phyloP scores from a whole-genome alignment of 257 asterid species.

The Paulownia fortunei region DNA sequence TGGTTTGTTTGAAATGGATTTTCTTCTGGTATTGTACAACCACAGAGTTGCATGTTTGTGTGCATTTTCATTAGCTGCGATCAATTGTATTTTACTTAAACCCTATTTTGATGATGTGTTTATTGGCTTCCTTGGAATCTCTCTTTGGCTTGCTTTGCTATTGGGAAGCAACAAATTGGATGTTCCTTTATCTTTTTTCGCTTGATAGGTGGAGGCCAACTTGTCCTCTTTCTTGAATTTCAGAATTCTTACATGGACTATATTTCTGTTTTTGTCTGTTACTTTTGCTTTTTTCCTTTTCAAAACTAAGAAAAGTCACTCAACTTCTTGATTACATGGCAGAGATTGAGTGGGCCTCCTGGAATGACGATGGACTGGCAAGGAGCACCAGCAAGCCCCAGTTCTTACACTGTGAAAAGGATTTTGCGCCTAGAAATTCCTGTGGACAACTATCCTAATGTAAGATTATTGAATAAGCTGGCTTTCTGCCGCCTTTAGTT shows the following conservation, averaged over 20 bases:
- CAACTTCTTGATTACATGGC: conserved; percentile 34
- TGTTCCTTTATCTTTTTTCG: neutral
- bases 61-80: neutral
- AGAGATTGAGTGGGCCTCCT: conserved; percentile 86
- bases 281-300: neutral
- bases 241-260: neutral
- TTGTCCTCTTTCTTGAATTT: neutral
- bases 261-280: neutral
- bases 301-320: neutral
- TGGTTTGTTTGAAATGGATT: no score
- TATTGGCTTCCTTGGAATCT: no score
- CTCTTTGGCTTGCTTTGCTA: neutral
- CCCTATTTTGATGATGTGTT: neutral
- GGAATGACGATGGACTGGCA: conserved; percentile 99
- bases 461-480: conserved; percentile 38
- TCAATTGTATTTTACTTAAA: neutral
- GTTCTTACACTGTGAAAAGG: conserved; percentile 86
- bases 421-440: conserved; percentile 96
- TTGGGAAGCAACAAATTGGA: neutral
- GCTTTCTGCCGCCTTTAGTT: neutral
- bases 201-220: neutral
- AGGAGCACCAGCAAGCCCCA: conserved; percentile 99
- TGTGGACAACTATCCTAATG: conserved; percentile 90
- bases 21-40: no score
- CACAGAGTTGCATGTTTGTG: conserved; percentile 7